Conservation (phyloP, 257 asterid species). For the Solanum raphanifolium region DNA sequence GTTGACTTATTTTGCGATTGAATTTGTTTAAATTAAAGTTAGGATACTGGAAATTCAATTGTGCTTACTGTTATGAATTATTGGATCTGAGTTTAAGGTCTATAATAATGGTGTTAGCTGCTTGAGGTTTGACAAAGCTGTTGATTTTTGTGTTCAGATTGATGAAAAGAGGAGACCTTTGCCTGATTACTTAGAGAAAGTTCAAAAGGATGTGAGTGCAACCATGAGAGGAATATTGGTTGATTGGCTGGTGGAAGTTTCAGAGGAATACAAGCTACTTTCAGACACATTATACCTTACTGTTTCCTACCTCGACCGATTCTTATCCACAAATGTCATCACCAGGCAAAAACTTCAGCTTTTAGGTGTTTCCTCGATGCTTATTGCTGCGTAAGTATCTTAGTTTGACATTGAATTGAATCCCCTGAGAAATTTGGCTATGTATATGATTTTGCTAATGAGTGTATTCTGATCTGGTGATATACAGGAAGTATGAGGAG, state of each 20-base stretch:
- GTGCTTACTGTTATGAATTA: neutral
- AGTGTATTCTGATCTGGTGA: neutral
- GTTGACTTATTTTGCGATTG: neutral
- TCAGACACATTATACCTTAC: constrained; percentile 63
- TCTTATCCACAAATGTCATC: constrained; percentile 38
- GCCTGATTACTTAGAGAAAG: constrained; percentile 43
- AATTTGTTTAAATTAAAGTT: neutral
- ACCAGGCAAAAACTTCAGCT: constrained; percentile 70
- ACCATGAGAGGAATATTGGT: constrained; percentile 81
- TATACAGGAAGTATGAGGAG: constrained; percentile 80
- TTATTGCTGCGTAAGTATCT: constrained; percentile 78
- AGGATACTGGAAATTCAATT: neutral
- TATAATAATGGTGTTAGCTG: neutral
- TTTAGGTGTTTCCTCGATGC: constrained; percentile 97
- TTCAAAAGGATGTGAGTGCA: constrained; percentile 68
- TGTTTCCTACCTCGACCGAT: constrained; percentile 61
- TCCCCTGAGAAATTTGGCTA: neutral
- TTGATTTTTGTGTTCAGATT: constrained; percentile 24
- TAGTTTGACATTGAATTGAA: neutral
- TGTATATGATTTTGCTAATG: neutral
- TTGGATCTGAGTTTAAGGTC: neutral
- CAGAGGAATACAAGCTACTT: constrained; percentile 80
- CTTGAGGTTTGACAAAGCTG: neutral
- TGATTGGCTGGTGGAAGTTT: constrained; percentile 93
- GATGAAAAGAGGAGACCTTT: constrained; percentile 52